phyloP scores from a whole-genome alignment of 768 basidiomycete genomes.

The Pisolithus orientalis region DNA sequence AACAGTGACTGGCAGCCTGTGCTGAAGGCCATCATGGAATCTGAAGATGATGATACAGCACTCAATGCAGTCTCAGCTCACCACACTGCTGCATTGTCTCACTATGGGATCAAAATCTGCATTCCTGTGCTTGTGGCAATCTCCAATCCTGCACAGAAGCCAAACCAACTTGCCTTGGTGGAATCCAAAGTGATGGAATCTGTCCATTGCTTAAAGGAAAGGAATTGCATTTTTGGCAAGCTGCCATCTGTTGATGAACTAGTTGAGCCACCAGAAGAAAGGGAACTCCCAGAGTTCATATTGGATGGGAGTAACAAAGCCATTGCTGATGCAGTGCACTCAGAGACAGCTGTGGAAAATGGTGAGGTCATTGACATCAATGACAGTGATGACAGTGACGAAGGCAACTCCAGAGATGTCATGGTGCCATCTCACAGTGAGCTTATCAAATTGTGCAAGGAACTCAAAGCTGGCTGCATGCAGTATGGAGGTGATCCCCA shows the following conservation, averaged over 20 bases:
- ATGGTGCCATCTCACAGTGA: background rate
- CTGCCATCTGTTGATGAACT: slow-evolving; percentile 7
- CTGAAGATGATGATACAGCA: background rate
- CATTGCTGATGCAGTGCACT: background rate
- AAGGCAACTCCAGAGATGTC: background rate
- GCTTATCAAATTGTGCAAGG: slow-evolving; percentile 1
- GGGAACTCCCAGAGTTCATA: background rate
- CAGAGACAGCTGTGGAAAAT: background rate
- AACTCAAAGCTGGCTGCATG: slow-evolving; percentile 1
- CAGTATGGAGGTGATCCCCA: background rate
- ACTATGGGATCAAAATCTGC: background rate
- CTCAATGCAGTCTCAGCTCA: background rate
- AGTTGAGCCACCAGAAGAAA: slow-evolving; percentile 14
- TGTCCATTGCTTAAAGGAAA: slow-evolving; percentile 9
- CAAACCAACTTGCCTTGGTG: background rate
- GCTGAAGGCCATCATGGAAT: slow-evolving; percentile 6
- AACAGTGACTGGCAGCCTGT: slow-evolving; percentile 3
- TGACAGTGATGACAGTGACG: background rate
- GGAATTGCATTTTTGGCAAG: slow-evolving; percentile 8
- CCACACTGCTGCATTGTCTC: background rate
- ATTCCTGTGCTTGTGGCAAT: background rate
- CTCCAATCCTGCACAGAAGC: background rate
- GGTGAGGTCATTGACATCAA: background rate
- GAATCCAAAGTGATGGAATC: slow-evolving; percentile 10
- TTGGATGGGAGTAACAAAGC: background rate